Base-by-base conservation (phyloP, 495 filamentous ascomycete species). In the Penicillium chermesinum region DNA sequence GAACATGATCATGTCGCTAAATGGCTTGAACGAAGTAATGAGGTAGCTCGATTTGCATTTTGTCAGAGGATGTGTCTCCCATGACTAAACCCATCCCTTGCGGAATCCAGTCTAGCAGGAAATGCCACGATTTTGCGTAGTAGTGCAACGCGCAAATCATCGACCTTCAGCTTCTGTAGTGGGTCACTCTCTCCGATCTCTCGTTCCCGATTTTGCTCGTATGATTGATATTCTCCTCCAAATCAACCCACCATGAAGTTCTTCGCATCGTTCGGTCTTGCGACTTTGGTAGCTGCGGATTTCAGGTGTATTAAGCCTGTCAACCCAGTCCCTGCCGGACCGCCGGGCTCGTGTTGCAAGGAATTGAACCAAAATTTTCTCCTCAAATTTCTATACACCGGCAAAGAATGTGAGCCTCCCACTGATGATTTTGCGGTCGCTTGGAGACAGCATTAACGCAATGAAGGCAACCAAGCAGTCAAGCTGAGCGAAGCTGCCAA, bases 221-320 rank as follows among this genome's bases (percentile, higher is more conserved):
- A 5, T 30, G 25, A 30, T n/a, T n/a, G 25, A 30, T 30, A 30
- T 10, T 30, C 25, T 30, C 5, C 25, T 30, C 5, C 5, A 10
- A 30, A 5, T 10, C 25, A 30, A 30, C 5, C 4, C 25, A 30
- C 10, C 10, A 49, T 49, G 46, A 49, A 18, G 10, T 6, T 49
- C 1, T 2, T 41, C 33, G 7, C 41, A 1, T 32, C 45, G 1
- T 1, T 44, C 22, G 32, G 33, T 30, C 21, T 54, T 1, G 20
- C 27, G 13, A 38, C 41, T 22, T 5, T 20, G 7, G 46, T 9
- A 0, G 36, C 27, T 12, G 22, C 39, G 14, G 25, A 49, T 15
- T 54, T 54, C 38, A 32, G 46, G 27, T 54, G 51, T 15, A 49
- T 49, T 37, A 49, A 54, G 19, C 51, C 51, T 6, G 51, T 54